Evolutionary conservation across 2,329 filamentous ascomycete species (phyloP).

Genomic region (Bipolaris sorokiniana): DNA sequence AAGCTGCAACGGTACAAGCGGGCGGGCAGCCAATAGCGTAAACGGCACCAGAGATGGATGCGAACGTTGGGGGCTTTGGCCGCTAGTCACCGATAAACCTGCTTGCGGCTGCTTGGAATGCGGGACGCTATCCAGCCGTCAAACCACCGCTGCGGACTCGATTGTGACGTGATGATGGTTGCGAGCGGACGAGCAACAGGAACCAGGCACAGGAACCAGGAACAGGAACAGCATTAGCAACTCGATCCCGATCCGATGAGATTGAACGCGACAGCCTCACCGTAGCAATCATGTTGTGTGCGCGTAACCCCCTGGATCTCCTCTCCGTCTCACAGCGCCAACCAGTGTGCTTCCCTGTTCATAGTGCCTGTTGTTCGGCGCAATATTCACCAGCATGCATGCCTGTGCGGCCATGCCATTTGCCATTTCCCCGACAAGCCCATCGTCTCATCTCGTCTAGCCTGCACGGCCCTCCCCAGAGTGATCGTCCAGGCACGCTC

Average conservation of each 20-base stretch:
- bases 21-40: conserved; percentile 25
- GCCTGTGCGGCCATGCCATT: conserved; percentile 1
- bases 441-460: conserved; percentile 17
- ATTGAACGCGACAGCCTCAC: too few species aligned
- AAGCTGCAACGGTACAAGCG: conserved; percentile 7
- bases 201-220: not conserved
- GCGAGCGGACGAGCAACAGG: not conserved
- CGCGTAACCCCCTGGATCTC: conserved; percentile 1
- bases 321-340: not conserved
- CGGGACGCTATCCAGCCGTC: conserved; percentile 13
- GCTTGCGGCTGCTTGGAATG: conserved; percentile 7
- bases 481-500: conserved; percentile 7
- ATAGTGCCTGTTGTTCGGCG: conserved; percentile 1
- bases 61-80: conserved; percentile 19
- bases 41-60: conserved; percentile 6
- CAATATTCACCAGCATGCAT: not conserved
- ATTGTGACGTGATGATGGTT: not conserved
- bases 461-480: conserved; percentile 6
- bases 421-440: conserved; percentile 5
- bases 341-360: conserved; percentile 1
- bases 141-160: not conserved
- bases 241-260: too few species aligned
- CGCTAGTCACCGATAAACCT: conserved; percentile 14
- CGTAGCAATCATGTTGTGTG: not conserved
- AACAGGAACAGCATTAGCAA: not conserved